Percentiles rank a stretch among this genome's conserved stretches.
Evolutionary conservation across 2,329 filamentous ascomycete species (phyloP).

Genomic region (Alternaria sp.): DNA sequence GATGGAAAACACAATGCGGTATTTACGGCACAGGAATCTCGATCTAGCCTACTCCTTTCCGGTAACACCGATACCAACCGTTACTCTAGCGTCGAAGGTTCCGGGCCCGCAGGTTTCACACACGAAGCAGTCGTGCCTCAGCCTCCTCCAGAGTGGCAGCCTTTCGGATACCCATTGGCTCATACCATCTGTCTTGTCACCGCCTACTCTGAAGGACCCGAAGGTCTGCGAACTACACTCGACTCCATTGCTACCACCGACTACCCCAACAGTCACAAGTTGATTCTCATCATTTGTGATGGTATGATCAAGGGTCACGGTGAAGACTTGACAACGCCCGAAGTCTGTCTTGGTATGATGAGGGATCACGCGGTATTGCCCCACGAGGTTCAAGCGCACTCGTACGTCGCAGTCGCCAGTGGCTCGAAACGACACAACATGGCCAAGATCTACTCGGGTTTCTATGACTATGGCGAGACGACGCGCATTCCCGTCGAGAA

Average conservation of each 20-base stretch:
- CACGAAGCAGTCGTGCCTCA: slow-evolving; percentile 96
- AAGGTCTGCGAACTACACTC: slow-evolving; percentile 89
- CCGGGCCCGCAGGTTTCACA: slow-evolving; percentile 91
- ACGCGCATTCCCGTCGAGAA: slow-evolving; percentile 82
- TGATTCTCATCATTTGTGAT: slow-evolving; percentile 94
- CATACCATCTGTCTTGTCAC: slow-evolving; percentile 95
- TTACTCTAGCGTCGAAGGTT: slow-evolving; percentile 68
- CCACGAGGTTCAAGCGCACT: slow-evolving; percentile 86
- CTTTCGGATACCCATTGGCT: slow-evolving; percentile 92
- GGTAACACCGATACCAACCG: slow-evolving; percentile 52
- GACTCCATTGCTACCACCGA: slow-evolving; percentile 98
- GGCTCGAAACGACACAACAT: slow-evolving; percentile 99
- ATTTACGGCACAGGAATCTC: slow-evolving; percentile 40
- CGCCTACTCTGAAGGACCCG: slow-evolving; percentile 93
- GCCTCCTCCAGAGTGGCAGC: slow-evolving; percentile 95
- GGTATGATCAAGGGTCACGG: slow-evolving; percentile 97
- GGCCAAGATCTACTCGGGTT: slow-evolving; percentile 97
- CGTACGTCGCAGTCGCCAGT: slow-evolving; percentile 94
- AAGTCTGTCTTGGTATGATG: slow-evolving; percentile 92
- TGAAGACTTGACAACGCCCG: slow-evolving; percentile 84
- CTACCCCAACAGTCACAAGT: slow-evolving; percentile 98
- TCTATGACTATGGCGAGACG: slow-evolving; percentile 91
- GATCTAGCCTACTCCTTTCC: slow-evolving; percentile 53
- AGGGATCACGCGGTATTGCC: slow-evolving; percentile 82
- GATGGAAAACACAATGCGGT: slow-evolving; percentile 41